Base-by-base conservation (phyloP, 2,329 filamentous ascomycete genomes). In the Helicocarpus griseus region DNA sequence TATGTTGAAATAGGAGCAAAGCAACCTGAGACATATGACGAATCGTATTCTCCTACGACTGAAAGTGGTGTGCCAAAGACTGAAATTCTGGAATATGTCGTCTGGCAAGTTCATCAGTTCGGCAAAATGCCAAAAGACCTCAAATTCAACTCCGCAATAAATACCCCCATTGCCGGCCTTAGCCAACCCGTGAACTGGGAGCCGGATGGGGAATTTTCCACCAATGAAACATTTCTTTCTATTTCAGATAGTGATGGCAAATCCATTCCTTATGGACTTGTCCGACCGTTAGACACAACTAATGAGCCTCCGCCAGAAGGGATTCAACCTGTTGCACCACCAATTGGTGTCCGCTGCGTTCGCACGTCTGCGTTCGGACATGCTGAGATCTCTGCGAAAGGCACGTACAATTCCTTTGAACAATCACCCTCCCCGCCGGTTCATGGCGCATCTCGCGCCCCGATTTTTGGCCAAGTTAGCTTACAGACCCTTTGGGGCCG, bases 261-360 rank as follows among this genome's bases (percentile, higher is more conserved):
- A 14, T 14, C 45, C 9, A 14, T 3, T 35, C 14, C 11, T 17
- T 22, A 19, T n/a, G 38, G 21, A 8, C 9, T 24, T 48, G 7
- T 48, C 13, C 17, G 45, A 19, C 22, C 22, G 14, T 19, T 17
- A 24, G 11, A n/a, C 19, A 22, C 2, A 4, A 17, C 1, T 28
- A 14, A 13, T 9, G 9, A 19, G n/a, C 38, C 3, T 17, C 8
- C n/a, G n/a, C n/a, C n/a, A n/a, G n/a, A 17, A 2, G 3, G 2
- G 31, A 7, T 35, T 35, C 8, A 3, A 5, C 21, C 19, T 19
- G 13, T 50, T n/a, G 26, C 26, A 8, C 26, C 49, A 19, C 49
- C 49, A 13, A 45, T 50, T 4, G 49, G 39, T 3, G 29, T 50
- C 11, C 49, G 49, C 28, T 50, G 49, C 28, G 17, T 50, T 38